phyloP scores from a whole-genome alignment of 2,329 filamentous ascomycete species.

The Pestalotiopsis sp. region DNA sequence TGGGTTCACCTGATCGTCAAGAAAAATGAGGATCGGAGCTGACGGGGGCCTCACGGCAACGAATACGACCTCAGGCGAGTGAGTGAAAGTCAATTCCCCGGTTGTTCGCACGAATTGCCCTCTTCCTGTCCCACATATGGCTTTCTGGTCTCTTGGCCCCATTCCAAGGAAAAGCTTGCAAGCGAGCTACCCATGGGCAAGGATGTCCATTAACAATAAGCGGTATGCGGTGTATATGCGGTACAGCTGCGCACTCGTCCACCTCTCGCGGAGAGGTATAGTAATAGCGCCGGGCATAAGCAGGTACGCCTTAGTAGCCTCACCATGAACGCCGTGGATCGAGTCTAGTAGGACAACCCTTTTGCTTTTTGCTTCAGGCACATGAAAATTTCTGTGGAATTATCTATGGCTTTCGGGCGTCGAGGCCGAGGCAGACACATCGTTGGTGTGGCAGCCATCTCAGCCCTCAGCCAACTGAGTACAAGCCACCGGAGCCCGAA shows the following conservation, averaged over 20 bases:
- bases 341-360: neutral
- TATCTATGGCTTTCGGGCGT: neutral
- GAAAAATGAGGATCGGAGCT: neutral
- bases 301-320: neutral
- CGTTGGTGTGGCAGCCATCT: neutral
- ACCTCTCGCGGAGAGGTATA: neutral
- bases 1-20: neutral
- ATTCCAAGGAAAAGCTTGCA: neutral
- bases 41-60: neutral
- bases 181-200: neutral
- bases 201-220: neutral
- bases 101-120: slow-evolving; percentile 1
- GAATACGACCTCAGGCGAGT: neutral
- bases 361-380: neutral
- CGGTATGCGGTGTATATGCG: neutral
- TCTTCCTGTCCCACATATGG: neutral
- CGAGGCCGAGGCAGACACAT: slow-evolving; percentile 1
- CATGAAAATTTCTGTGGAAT: neutral
- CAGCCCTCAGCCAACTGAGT: neutral
- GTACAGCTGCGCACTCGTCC: neutral
- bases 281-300: slow-evolving; percentile 1
- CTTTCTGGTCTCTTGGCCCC: neutral
- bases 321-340: neutral
- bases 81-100: neutral
- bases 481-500: neutral